phyloP scores from a whole-genome alignment of 139 green algal genomes.

The Dunaliella primolecta region DNA sequence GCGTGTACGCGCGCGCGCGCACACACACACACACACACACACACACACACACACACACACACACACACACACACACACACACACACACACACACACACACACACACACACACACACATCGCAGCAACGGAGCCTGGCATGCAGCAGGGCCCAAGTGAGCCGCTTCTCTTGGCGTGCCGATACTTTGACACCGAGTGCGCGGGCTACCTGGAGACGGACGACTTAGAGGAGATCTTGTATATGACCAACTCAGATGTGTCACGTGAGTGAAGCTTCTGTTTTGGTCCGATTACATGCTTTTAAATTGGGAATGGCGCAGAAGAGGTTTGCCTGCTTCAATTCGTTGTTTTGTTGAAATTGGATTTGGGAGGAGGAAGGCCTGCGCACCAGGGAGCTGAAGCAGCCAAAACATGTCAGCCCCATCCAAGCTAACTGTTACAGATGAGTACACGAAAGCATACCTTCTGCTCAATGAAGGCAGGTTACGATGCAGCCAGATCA shows the following conservation, averaged over 20 bases:
- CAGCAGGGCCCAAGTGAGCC: constrained; percentile 8
- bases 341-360: too few species aligned
- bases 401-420: too few species aligned
- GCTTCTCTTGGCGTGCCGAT: constrained; percentile 50
- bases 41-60: too few species aligned
- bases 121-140: too few species aligned
- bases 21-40: background rate
- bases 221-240: constrained; percentile 63
- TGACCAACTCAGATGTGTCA: constrained; percentile 39
- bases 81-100: background rate
- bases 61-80: background rate
- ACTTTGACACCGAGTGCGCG: constrained; percentile 46
- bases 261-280: constrained; percentile 29
- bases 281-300: background rate
- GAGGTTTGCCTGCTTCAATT: too few species aligned
- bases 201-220: constrained; percentile 56
- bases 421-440: too few species aligned
- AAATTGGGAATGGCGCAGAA: too few species aligned
- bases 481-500: too few species aligned
- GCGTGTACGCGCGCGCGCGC: background rate
- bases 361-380: too few species aligned
- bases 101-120: background rate
- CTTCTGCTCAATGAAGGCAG: too few species aligned
- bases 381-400: too few species aligned
- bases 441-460: too few species aligned